These are phyloP conservation scores for Daldinia loculata DNA, from an alignment of 495 filamentous ascomycete species.

Conservation along the genomic window DNA sequence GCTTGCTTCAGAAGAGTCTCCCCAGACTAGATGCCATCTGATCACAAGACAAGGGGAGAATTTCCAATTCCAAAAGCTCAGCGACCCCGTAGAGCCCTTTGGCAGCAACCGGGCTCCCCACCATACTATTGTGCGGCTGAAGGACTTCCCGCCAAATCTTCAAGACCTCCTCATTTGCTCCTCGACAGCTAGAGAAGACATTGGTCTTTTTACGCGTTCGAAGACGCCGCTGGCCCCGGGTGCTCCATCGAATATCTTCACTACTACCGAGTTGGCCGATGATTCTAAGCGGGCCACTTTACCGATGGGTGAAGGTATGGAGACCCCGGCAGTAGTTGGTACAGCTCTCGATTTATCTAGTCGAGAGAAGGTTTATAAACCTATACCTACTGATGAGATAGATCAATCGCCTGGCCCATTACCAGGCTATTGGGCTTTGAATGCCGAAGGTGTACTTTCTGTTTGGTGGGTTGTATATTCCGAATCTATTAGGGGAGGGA, in stretches of 20 bases:
- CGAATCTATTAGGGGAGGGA: conserved; percentile 78
- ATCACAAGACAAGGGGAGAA: conserved; percentile 68
- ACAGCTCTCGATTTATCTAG: conserved; percentile 82
- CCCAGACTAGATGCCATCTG: conserved; percentile 74
- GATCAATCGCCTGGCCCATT: conserved; percentile 79
- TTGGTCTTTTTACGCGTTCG: conserved; percentile 79
- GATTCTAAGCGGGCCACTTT: conserved; percentile 81
- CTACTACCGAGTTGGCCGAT: conserved; percentile 74
- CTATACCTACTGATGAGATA: conserved; percentile 77
- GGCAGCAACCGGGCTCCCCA: conserved; percentile 72
- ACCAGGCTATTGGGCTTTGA: conserved; percentile 87
- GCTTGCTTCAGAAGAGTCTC: conserved; percentile 63
- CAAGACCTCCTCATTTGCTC: conserved; percentile 81
- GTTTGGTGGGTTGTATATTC: conserved; percentile 93
- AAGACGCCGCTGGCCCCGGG: conserved; percentile 69
- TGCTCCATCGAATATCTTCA: conserved; percentile 73
- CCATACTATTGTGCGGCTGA: conserved; percentile 77
- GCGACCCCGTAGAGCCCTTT: conserved; percentile 75
- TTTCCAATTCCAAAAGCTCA: conserved; percentile 76
- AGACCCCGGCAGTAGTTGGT: conserved; percentile 82
- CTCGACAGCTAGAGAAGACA: conserved; percentile 78
- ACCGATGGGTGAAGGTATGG: conserved; percentile 69
- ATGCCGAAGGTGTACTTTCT: conserved; percentile 84
- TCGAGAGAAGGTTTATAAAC: conserved; percentile 78
- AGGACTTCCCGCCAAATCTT: conserved; percentile 79